Percentiles rank a stretch among this genome's conserved stretches.
phyloP scores from a whole-genome alignment of 2,329 filamentous ascomycete species.

The Alternaria novae-zelandiae region DNA sequence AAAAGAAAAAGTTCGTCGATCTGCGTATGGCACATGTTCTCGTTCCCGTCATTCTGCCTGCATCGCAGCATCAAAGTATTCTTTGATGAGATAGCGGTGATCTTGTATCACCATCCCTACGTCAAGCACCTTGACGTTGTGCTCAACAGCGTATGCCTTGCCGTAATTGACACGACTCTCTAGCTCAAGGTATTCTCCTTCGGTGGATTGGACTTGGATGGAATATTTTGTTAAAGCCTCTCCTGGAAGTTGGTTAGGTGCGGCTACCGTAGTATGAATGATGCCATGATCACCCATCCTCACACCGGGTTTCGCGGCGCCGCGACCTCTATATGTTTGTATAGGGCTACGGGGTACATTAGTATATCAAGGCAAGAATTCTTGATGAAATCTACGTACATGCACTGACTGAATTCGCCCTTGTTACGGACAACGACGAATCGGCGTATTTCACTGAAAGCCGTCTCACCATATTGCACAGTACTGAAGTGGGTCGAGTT shows the following conservation, averaged over 20 bases:
- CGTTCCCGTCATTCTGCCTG: not conserved
- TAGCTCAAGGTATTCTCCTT: not conserved
- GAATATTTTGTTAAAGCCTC: not conserved
- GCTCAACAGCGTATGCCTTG: not conserved
- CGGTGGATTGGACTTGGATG: not conserved
- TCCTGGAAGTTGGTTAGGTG: not conserved
- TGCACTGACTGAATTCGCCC: not conserved
- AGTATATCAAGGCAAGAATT: no score
- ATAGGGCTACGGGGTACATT: no score
- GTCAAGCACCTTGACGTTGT: no score
- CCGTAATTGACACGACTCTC: not conserved
- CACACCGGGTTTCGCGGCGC: conserved; percentile 15
- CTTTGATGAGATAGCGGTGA: not conserved
- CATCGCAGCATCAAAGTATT: not conserved
- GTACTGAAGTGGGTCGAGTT: not conserved
- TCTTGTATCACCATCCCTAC: not conserved
- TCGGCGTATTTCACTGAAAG: not conserved
- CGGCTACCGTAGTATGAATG: conserved; percentile 23
- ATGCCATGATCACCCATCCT: conserved; percentile 24
- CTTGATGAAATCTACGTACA: not conserved
- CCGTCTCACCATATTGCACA: not conserved
- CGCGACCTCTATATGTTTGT: conserved; percentile 21
- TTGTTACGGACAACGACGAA: not conserved
- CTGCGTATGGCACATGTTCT: not conserved
- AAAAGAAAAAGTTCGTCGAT: not conserved